Evolutionary conservation across 176 grass and related monocot species (phyloP).

Genomic region (Pontederia crassipes): DNA sequence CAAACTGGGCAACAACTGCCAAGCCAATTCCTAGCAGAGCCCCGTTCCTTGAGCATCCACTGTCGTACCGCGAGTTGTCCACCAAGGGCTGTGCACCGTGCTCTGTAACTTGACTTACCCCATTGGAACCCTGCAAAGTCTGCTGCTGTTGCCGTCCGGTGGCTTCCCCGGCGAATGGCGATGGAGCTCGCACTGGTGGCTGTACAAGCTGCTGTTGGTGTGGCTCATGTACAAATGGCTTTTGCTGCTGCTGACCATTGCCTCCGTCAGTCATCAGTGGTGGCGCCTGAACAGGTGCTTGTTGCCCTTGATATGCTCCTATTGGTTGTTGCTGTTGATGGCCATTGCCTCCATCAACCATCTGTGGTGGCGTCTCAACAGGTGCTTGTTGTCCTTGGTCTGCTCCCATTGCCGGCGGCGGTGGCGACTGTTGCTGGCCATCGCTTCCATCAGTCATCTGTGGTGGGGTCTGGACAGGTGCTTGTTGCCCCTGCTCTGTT

Average conservation of each 20-base stretch:
- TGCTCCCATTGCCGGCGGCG: too few relatives aligned
- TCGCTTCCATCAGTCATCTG: neutral
- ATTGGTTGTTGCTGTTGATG: too few relatives aligned
- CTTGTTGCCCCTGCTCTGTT: too few relatives aligned
- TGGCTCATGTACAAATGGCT: slow-evolving; percentile 1
- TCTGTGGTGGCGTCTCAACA: too few relatives aligned
- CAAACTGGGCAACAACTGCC: neutral
- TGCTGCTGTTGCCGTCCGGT: neutral
- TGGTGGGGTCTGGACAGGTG: too few relatives aligned
- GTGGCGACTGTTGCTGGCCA: neutral
- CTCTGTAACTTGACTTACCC: slow-evolving; percentile 25
- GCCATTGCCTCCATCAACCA: too few relatives aligned
- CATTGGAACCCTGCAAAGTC: neutral
- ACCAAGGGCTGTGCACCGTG: slow-evolving; percentile 38
- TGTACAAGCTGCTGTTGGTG: neutral
- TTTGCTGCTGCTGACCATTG: neutral
- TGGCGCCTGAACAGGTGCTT: neutral
- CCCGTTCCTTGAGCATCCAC: slow-evolving; percentile 21
- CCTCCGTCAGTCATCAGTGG: neutral
- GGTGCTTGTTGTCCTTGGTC: neutral
- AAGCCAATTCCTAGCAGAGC: neutral
- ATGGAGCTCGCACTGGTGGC: neutral
- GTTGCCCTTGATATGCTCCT: too few relatives aligned
- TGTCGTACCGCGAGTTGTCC: slow-evolving; percentile 76
- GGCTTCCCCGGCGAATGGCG: neutral